Percentiles rank a stretch among this genome's conserved stretches.
phyloP scores from a whole-genome alignment of 306 rosid species.

The Adenanthera pavonina region DNA sequence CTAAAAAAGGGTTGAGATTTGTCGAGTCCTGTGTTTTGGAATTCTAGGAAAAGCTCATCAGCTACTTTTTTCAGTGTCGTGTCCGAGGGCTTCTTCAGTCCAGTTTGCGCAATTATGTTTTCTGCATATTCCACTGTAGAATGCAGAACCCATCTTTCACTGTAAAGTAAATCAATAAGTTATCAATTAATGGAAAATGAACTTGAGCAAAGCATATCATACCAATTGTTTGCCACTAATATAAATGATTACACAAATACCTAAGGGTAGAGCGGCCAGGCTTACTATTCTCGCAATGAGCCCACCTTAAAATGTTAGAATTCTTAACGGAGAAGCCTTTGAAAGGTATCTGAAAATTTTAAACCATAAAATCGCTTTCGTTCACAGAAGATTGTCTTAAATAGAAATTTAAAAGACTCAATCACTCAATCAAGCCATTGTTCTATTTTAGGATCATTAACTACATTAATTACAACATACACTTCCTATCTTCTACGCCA shows the following conservation, averaged over 20 bases:
- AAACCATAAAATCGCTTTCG: conserved; percentile 38
- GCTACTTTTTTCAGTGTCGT: conserved; percentile 66
- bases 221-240: conserved; percentile 7
- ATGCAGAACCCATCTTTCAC: conserved; percentile 91
- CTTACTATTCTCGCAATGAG: conserved; percentile 88
- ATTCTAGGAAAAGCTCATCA: conserved; percentile 77
- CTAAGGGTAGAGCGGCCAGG: conserved; percentile 72
- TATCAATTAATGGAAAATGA: conserved; percentile 33
- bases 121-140: conserved; percentile 85
- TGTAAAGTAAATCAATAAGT: conserved; percentile 39
- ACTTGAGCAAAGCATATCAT: conserved; percentile 10
- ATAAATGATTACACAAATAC: conserved; percentile 49
- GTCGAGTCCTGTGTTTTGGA: conserved; percentile 60
- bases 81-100: conserved; percentile 79
- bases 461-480: not conserved
- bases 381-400: conserved; percentile 18
- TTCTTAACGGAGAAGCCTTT: conserved; percentile 71
- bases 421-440: conserved; percentile 23
- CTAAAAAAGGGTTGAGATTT: conserved; percentile 62
- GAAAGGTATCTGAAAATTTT: conserved; percentile 60
- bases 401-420: not conserved
- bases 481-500: not conserved
- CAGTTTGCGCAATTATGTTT: conserved; percentile 72
- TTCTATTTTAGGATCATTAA: not conserved
- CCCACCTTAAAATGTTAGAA: conserved; percentile 76